Base-by-base conservation (phyloP, 73 alveolate genomes). In the Paramecium tetraurelia region DNA sequence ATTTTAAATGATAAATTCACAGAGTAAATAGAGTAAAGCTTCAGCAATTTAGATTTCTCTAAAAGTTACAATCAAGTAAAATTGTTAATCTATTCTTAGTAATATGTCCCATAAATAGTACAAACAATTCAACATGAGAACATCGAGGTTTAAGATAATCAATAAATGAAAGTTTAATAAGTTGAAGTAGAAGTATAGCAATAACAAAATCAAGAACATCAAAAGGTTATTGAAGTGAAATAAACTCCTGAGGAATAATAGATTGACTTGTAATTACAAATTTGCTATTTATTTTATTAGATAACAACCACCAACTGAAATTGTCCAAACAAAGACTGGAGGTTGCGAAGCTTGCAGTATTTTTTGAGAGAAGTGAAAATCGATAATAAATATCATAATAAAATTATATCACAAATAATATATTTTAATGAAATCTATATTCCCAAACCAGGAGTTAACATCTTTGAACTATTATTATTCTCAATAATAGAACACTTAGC, bases 1-100 rank as follows among this genome's bases (percentile, higher is more conserved):
- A n/a, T 80, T 10, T 31, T 80, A 63, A 80, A 80, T 80, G 90
- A 80, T 44, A 80, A 80, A 80, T 41, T 80, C 11, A 27, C 57
- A 22, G 75, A 41, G 11, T 4, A 40, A 22, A 41, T 80, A 18
- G 90, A 80, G 14, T 44, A 22, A n/a, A 46, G 50, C 7, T 80
- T 40, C 9, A 48, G n/a, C 10, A 21, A 80, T 40, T 48, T 80
- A 80, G 90, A 80, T 46, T 80, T 80, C 11, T 80, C 90, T 80
- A 80, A 80, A 80, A 44, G 41, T 80, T 46, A 27, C 46, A 35
- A 22, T 24, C 29, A n/a, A 44, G 75, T 24, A n/a, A 11, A 4
- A 75, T 33, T 44, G 4, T 0, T 14, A 20, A 36, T 14, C 36
- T 16, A 36, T 72, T 20, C n/a, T 14, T 35, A 72, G 33, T 72